Percentiles rank a stretch among this genome's conserved stretches.
Evolutionary conservation across 2,329 filamentous ascomycete species (phyloP).

Genomic region (Magnaporthiopsis poae): DNA sequence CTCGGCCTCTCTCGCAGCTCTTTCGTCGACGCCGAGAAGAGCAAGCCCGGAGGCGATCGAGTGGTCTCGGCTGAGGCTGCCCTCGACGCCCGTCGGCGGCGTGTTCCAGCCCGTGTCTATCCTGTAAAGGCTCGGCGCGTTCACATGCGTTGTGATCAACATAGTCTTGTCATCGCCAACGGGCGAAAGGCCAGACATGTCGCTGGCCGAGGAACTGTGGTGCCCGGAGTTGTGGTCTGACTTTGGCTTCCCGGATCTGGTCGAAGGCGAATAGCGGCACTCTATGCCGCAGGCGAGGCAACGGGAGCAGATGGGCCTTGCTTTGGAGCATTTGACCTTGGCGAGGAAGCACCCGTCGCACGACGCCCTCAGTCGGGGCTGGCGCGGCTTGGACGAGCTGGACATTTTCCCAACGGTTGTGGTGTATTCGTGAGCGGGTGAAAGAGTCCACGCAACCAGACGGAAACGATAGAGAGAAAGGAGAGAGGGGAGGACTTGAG

Average conservation of each 20-base stretch:
- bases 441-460: not conserved
- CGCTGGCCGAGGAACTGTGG: conserved; percentile 10
- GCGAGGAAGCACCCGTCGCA: conserved; percentile 47
- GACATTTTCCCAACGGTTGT: conserved; percentile 12
- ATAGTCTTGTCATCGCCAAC: conserved; percentile 22
- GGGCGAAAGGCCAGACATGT: conserved; percentile 17
- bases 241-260: conserved; percentile 39
- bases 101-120: conserved; percentile 30
- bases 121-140: conserved; percentile 24
- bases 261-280: conserved; percentile 44
- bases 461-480: not conserved
- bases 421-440: not conserved
- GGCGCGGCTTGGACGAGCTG: conserved; percentile 18
- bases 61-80: conserved; percentile 23
- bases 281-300: conserved; percentile 39
- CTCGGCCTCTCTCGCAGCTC: conserved; percentile 6
- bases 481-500: not conserved
- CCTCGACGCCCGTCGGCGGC: conserved; percentile 26
- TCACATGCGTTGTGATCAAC: conserved; percentile 19
- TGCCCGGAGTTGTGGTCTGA: conserved; percentile 23
- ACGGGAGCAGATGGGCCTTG: conserved; percentile 41
- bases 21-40: conserved; percentile 22
- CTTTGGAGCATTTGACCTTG: conserved; percentile 48
- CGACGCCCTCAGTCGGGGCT: conserved; percentile 26
- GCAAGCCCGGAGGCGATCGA: conserved; percentile 26